A percentile compares a stretch with the other conserved stretches of the same genome.
phyloP scores from a whole-genome alignment of 2,329 filamentous ascomycete species.

The Arthroderma sp. region DNA sequence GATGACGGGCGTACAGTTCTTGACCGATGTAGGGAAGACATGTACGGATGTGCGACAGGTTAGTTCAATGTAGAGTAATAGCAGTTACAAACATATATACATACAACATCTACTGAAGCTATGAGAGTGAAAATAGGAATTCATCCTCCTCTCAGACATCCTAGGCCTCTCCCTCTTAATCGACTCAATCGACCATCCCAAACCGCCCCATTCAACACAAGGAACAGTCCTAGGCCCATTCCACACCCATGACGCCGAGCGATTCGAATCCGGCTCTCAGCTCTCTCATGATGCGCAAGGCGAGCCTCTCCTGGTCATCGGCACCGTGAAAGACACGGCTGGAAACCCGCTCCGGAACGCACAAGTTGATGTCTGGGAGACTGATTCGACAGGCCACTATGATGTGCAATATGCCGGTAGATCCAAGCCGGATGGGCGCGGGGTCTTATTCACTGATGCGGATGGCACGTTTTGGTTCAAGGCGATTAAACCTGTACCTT shows the following conservation, averaged over 20 bases:
- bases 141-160: conserved; percentile 69
- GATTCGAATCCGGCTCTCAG: conserved; percentile 39
- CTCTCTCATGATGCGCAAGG: conserved; percentile 60
- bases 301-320: conserved; percentile 58
- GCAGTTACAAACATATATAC: neutral
- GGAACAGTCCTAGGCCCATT: conserved; percentile 72
- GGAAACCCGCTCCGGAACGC: conserved; percentile 52
- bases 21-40: conserved; percentile 60
- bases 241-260: conserved; percentile 64
- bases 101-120: neutral
- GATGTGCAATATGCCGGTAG: conserved; percentile 63
- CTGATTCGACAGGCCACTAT: conserved; percentile 66
- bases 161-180: conserved; percentile 68
- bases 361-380: conserved; percentile 76
- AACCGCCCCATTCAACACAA: conserved; percentile 56
- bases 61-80: conserved; percentile 14
- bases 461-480: conserved; percentile 74
- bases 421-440: conserved; percentile 55
- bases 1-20: conserved; percentile 60
- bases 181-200: conserved; percentile 73
- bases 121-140: conserved; percentile 41
- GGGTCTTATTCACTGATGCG: conserved; percentile 54
- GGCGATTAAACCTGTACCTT: conserved; percentile 71
- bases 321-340: conserved; percentile 52
- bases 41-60: conserved; percentile 61